Evolutionary conservation across 495 filamentous ascomycete species (phyloP).

Genomic region (Penicillium fimorum): DNA sequence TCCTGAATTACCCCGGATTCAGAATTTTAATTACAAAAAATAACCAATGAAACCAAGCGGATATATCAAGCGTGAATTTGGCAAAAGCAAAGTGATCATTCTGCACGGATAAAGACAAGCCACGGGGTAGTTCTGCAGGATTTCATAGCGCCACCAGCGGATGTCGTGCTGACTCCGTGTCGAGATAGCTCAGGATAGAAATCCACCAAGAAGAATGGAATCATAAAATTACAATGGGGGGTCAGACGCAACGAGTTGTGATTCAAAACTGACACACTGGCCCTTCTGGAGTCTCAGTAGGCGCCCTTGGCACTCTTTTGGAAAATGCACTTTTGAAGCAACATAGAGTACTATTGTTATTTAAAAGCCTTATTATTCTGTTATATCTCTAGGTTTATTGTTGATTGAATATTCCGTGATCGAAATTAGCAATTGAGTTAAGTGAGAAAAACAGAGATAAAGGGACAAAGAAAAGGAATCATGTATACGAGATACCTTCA

Average conservation of each 20-base stretch:
- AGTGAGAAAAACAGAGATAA: neutral
- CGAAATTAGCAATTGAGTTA: neutral
- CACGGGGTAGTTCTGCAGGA: neutral
- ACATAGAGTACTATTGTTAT: neutral
- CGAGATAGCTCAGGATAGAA: conserved; percentile 8
- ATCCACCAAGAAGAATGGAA: neutral
- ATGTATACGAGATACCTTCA: neutral
- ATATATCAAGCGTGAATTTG: neutral
- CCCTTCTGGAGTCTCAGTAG: neutral
- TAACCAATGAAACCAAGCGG: neutral
- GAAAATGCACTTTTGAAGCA: too few relatives aligned
- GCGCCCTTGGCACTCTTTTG: conserved; percentile 5
- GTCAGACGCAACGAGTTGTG: neutral
- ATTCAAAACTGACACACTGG: neutral
- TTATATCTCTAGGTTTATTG: neutral
- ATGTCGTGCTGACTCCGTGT: conserved; percentile 7
- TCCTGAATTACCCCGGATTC: too few relatives aligned
- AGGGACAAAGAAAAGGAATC: neutral
- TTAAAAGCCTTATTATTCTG: neutral
- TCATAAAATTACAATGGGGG: neutral
- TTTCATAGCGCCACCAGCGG: conserved; percentile 19
- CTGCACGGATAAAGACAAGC: neutral
- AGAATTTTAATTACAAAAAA: neutral
- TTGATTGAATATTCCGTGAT: neutral
- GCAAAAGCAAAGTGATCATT: neutral